Evolutionary conservation across 371 early-diverging fungal genomes (phyloP).

Genomic region (Lichtheimia corymbifera): DNA sequence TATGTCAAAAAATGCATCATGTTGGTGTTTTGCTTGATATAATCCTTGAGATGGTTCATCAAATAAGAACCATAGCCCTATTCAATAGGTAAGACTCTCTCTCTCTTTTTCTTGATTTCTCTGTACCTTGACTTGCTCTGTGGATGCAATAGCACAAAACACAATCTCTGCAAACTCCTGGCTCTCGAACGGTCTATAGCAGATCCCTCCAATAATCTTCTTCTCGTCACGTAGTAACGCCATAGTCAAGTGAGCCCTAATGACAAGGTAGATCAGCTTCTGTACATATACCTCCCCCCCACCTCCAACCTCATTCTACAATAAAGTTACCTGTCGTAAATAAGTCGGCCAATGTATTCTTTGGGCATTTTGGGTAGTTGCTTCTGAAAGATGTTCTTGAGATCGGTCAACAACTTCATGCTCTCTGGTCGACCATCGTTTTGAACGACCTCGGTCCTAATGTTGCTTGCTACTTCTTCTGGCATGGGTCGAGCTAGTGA

Average conservation of each 20-base stretch:
- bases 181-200: constrained; percentile 91
- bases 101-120: not conserved
- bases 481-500: constrained; percentile 1
- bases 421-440: constrained; percentile 80
- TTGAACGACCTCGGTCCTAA: constrained; percentile 71
- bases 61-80: constrained; percentile 93
- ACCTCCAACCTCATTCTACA: constrained; percentile 4
- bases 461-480: constrained; percentile 55
- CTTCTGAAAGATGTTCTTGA: constrained; percentile 96
- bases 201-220: constrained; percentile 96
- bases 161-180: constrained; percentile 98
- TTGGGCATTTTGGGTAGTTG: constrained; percentile 99
- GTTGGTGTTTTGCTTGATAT: constrained; percentile 70
- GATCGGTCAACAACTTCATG: constrained; percentile 87
- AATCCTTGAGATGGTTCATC: constrained; percentile 94
- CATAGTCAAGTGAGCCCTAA: constrained; percentile 81
- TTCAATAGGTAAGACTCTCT: not conserved
- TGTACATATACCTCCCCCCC: not conserved
- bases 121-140: constrained; percentile 93
- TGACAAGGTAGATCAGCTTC: not conserved
- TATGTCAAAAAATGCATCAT: constrained; percentile 95
- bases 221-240: constrained; percentile 60
- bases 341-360: constrained; percentile 97
- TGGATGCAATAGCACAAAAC: constrained; percentile 95
- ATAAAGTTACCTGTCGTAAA: constrained; percentile 81